A percentile compares a stretch with the other conserved stretches of the same genome.
These are phyloP conservation scores for Epichloe hybrida DNA, from an alignment of 2,329 filamentous ascomycete species.

Conservation along the genomic window DNA sequence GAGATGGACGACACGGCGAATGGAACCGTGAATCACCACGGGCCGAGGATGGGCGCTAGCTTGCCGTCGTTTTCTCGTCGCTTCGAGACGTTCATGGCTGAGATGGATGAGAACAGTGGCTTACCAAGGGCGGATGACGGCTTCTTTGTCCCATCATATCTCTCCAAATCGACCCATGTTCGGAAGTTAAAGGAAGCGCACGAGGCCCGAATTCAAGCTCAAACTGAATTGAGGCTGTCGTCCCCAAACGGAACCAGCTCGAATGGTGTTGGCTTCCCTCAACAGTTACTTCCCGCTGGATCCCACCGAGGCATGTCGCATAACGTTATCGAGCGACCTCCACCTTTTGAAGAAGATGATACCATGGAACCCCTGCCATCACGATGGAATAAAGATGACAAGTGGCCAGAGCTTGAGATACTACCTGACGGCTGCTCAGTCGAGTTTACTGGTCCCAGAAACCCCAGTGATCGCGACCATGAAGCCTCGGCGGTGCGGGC, in stretches of 20 bases:
- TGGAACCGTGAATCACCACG: slow-evolving; percentile 12
- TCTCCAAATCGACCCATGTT: slow-evolving; percentile 65
- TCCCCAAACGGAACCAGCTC: slow-evolving; percentile 27
- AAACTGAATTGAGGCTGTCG: slow-evolving; percentile 27
- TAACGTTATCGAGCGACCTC: slow-evolving; percentile 68
- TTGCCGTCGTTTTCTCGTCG: slow-evolving; percentile 37
- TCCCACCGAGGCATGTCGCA: slow-evolving; percentile 67
- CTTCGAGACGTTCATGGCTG: slow-evolving; percentile 35
- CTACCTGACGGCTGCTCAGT: slow-evolving; percentile 61
- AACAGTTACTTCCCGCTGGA: slow-evolving; percentile 25
- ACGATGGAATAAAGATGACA: slow-evolving; percentile 71
- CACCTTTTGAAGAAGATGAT: slow-evolving; percentile 45
- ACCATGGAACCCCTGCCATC: slow-evolving; percentile 57
- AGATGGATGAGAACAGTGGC: slow-evolving; percentile 15
- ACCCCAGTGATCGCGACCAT: slow-evolving; percentile 39
- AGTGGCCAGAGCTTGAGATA: slow-evolving; percentile 59
- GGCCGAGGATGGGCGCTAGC: slow-evolving; percentile 13
- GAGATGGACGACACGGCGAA: slow-evolving; percentile 22
- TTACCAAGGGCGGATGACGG: slow-evolving; percentile 17
- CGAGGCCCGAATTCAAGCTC: slow-evolving; percentile 41
- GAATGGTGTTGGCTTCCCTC: slow-evolving; percentile 37
- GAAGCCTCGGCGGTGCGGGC: slow-evolving; percentile 75
- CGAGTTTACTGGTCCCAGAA: slow-evolving; percentile 37
- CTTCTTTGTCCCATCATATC: slow-evolving; percentile 78
- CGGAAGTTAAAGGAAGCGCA: slow-evolving; percentile 60